These are phyloP conservation scores for Suhomyces kilbournensis DNA, from an alignment of 805 yeast species.

Conservation along the genomic window DNA sequence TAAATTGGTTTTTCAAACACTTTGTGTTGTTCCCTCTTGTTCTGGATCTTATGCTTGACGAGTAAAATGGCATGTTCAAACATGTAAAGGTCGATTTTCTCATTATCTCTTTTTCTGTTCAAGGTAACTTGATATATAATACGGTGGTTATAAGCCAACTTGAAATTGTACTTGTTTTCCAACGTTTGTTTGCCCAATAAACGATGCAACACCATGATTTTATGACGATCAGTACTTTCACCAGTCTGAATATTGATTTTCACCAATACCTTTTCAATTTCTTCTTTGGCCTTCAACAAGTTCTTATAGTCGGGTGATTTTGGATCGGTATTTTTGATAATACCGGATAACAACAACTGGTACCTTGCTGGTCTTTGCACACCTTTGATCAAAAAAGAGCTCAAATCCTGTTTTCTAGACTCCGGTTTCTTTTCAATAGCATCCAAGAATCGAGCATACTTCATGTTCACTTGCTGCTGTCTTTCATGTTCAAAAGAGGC, in stretches of 20 bases:
- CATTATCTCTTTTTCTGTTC: constrained; percentile 66
- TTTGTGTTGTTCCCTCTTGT: constrained; percentile 85
- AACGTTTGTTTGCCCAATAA: constrained; percentile 67
- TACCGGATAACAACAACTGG: constrained; percentile 78
- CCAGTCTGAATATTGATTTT: constrained; percentile 87
- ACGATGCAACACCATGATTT: constrained; percentile 68
- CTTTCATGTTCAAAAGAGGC: constrained; percentile 95
- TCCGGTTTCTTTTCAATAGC: constrained; percentile 84
- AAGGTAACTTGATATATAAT: constrained; percentile 76
- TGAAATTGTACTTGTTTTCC: constrained; percentile 82
- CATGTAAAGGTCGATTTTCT: constrained; percentile 79
- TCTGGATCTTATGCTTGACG: constrained; percentile 80
- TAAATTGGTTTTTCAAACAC: constrained; percentile 90
- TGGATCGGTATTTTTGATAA: constrained; percentile 77
- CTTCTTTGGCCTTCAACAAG: constrained; percentile 68
- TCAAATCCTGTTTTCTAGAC: constrained; percentile 83
- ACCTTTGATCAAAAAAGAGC: constrained; percentile 91
- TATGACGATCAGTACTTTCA: constrained; percentile 88
- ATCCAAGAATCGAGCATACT: constrained; percentile 90
- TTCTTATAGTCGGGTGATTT: constrained; percentile 69
- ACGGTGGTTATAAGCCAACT: constrained; percentile 77
- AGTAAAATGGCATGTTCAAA: constrained; percentile 86
- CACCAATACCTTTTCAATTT: constrained; percentile 69
- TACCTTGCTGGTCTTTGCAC: constrained; percentile 95
- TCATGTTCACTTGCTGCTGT: constrained; percentile 84